Base-by-base conservation (phyloP, 2,329 filamentous ascomycete genomes). In the Xylaria arbuscula region DNA sequence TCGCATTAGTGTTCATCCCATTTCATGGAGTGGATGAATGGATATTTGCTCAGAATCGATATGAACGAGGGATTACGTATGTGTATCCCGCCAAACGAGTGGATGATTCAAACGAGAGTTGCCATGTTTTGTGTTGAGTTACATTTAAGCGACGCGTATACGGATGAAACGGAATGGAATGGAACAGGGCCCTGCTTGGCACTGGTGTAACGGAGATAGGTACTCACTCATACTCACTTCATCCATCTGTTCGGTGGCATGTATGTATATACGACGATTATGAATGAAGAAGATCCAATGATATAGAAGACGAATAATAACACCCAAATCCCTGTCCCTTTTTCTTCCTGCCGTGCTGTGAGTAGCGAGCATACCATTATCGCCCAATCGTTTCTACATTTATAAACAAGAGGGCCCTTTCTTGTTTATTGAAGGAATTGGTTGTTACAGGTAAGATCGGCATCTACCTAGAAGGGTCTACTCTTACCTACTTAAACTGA, bases 241-340 rank as follows among this genome's bases (percentile, higher is more conserved):
- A 28, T 28, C 28, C 28, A 28, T 28, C 28, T 28, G 32, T 32
- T 40, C 17, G 8, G 42, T 22, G 10, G 40, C 17, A 17, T 17
- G 40, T 45, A 45, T 13, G n/a, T 59, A 59, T 47, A 34, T 59
- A 64, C 28, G 32, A 50, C 4, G 22, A 19, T 36, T 28, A 59
- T 59, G 40, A 42, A 48, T 11, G 54, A 28, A 5, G 28, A 28
- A 53, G 9, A 58, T 53, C 32, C 32, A 38, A 38, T 32, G 34
- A 57, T 11, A 62, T 62, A 32, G 3, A 42, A 24, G 47, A 50
- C 38, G n/a, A 47, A 56, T 50, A 47, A 56, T 50, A 50, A 28
- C 38, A 47, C 7, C 32, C 28, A 54, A n/a, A 17, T 3, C 11
- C 11, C 28, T 28, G 13, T 7, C 45, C 45, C 5, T 48, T 11